phyloP scores from a whole-genome alignment of 441 rosid genomes.

The Populus hybrid region DNA sequence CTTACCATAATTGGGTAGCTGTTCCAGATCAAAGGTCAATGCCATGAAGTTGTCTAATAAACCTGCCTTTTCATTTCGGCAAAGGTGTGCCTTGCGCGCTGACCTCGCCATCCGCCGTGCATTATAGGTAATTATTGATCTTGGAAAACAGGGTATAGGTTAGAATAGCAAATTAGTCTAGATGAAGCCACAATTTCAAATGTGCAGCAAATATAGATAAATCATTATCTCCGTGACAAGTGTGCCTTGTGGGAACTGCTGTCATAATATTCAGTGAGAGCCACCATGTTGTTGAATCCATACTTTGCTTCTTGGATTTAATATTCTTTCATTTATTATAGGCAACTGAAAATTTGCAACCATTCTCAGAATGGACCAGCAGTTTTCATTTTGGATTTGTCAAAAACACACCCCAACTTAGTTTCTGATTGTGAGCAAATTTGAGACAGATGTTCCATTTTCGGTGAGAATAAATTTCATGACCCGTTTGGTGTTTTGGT shows the following conservation, averaged over 20 bases:
- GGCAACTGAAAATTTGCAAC: neutral
- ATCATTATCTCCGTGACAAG: neutral
- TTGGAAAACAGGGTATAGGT: neutral
- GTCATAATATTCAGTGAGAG: neutral
- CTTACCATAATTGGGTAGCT: constrained; percentile 31
- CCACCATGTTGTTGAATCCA: constrained; percentile 5
- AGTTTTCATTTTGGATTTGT: neutral
- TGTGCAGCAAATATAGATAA: constrained; percentile 1
- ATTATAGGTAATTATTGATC: neutral
- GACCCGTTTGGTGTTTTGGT: neutral
- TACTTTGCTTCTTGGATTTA: neutral
- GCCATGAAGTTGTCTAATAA: neutral
- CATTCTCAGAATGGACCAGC: neutral
- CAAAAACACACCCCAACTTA: neutral
- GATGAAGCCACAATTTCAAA: constrained; percentile 1
- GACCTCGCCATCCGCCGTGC: neutral
- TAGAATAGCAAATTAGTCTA: neutral
- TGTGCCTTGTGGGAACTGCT: neutral
- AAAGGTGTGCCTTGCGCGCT: neutral
- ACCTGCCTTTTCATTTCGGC: neutral
- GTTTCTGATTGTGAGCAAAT: neutral
- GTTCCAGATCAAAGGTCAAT: neutral
- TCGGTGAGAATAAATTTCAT: neutral
- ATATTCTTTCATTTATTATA: constrained; percentile 16
- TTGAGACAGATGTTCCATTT: neutral